Conservation (phyloP, 225 moss, liverwort and hornwort species). For the Straminergon stramineum region DNA sequence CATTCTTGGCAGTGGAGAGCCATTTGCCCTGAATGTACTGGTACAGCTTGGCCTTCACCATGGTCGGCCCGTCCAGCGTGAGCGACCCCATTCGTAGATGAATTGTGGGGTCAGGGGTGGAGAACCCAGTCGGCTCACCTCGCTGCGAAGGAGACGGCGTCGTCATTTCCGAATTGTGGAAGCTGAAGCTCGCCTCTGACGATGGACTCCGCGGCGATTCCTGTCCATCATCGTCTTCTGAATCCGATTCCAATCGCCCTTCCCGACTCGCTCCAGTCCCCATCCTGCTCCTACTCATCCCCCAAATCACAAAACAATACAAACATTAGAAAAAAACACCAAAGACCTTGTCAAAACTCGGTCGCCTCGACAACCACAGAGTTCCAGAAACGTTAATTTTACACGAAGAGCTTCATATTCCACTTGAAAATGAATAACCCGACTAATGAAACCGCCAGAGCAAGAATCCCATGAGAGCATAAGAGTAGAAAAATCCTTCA, state of each 20-base stretch:
- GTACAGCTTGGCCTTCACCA: conserved; percentile 52
- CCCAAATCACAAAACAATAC: not conserved
- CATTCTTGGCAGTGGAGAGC: conserved; percentile 46
- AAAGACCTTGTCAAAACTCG: not conserved
- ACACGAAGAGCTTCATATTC: not conserved
- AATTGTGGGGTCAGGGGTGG: not conserved
- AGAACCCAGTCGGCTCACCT: not conserved
- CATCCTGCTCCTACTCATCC: conserved; percentile 4
- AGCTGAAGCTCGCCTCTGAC: conserved; percentile 11
- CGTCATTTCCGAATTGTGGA: not conserved
- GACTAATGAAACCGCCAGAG: too few relatives aligned
- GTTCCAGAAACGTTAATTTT: not conserved
- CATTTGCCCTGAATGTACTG: conserved; percentile 56
- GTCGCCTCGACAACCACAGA: not conserved
- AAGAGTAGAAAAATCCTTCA: not conserved
- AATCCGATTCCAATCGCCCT: conserved; percentile 31
- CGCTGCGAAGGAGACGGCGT: conserved; percentile 11
- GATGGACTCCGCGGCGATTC: conserved; percentile 21
- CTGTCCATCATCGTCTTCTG: conserved; percentile 20
- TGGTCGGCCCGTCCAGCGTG: not conserved
- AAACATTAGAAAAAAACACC: not conserved
- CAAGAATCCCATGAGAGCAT: not conserved
- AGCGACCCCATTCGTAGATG: conserved; percentile 24
- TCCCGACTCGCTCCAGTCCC: conserved; percentile 35
- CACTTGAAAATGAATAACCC: too few relatives aligned